Evolutionary conservation across 148 eudicot genomes (phyloP).

Genomic region (Rhododendron henanense): DNA sequence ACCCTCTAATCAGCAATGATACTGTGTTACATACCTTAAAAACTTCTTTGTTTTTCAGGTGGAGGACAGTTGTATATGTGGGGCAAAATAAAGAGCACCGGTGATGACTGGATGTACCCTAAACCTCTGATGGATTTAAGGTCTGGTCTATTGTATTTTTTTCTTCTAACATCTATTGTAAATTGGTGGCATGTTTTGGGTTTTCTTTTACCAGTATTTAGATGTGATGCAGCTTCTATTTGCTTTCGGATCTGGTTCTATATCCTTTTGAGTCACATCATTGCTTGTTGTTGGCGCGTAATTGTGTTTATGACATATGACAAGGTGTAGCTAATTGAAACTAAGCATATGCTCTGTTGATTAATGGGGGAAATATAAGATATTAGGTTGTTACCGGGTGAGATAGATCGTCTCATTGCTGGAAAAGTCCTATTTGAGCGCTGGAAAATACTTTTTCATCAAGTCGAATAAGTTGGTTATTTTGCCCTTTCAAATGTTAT

Average conservation of each 20-base stretch:
- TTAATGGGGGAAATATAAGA: not conserved
- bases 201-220: not conserved
- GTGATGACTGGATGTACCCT: slow-evolving; percentile 99
- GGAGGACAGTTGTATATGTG: slow-evolving; percentile 99
- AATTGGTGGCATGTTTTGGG: not conserved
- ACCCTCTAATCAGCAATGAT: not conserved
- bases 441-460: not conserved
- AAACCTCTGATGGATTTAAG: slow-evolving; percentile 96
- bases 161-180: not conserved
- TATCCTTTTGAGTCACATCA: not conserved
- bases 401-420: not conserved
- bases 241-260: not conserved
- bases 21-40: not conserved
- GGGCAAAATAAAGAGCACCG: slow-evolving; percentile 88
- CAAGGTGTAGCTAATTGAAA: not conserved
- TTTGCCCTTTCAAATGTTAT: not conserved
- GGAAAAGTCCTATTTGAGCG: not conserved
- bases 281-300: not conserved
- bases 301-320: not conserved
- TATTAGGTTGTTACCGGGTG: not conserved
- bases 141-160: slow-evolving; percentile 28
- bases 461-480: not conserved
- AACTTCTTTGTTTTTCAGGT: slow-evolving; percentile 37
- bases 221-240: not conserved
- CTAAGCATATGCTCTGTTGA: not conserved